Evolutionary conservation across 306 rosid species (phyloP).

Genomic region (Parietaria judaica): DNA sequence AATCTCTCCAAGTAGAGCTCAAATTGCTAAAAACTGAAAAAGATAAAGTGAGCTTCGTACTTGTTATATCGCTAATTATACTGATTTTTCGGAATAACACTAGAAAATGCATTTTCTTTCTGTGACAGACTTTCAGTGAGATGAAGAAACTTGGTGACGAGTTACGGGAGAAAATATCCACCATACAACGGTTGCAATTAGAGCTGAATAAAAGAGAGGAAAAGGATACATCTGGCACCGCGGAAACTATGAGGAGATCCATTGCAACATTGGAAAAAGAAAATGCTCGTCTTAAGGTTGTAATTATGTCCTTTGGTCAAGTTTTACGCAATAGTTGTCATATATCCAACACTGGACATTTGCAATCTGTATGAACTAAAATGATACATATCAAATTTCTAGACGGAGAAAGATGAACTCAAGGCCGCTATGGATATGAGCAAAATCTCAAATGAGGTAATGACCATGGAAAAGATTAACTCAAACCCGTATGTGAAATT

Average conservation of each 20-base stretch:
- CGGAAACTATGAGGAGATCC: conserved; percentile 42
- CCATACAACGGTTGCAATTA: conserved; percentile 47
- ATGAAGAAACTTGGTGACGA: conserved; percentile 40
- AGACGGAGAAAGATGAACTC: conserved; percentile 71
- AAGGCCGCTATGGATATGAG: conserved; percentile 49
- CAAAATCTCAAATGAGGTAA: conserved; percentile 28
- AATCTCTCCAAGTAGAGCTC: conserved; percentile 66
- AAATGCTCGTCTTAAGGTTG: conserved; percentile 67
- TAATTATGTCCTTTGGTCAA: conserved; percentile 17
- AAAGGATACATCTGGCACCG: conserved; percentile 29
- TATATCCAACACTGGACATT: not conserved
- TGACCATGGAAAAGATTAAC: conserved; percentile 13
- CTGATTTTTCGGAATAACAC: not conserved
- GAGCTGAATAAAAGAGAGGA: conserved; percentile 47
- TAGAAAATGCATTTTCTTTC: conserved; percentile 4
- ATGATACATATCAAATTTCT: conserved; percentile 11
- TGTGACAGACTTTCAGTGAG: conserved; percentile 50
- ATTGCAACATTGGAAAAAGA: conserved; percentile 66
- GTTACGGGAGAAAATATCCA: conserved; percentile 56
- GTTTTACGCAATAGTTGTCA: not conserved
- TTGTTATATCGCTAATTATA: not conserved
- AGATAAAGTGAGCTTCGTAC: conserved; percentile 56
- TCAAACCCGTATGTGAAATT: too few relatives aligned
- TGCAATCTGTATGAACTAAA: conserved; percentile 1
- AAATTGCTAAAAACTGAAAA: conserved; percentile 40